phyloP scores from a whole-genome alignment of 2,329 filamentous ascomycete species.

The Diaporthe amygdali region DNA sequence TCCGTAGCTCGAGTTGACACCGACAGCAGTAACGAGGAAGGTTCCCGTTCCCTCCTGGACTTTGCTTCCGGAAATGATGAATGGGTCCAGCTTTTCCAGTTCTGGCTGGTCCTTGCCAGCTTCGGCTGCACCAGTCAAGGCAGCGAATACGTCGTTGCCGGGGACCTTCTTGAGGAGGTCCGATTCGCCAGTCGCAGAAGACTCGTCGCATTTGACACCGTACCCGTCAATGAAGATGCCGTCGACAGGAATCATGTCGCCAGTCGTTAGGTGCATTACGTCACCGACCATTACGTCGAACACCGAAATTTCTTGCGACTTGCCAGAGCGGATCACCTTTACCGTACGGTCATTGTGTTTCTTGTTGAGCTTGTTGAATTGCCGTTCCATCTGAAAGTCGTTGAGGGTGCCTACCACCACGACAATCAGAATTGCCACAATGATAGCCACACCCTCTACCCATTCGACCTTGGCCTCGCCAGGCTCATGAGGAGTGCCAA shows the following conservation, averaged over 20 bases:
- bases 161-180: slow-evolving; percentile 72
- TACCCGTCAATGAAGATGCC: slow-evolving; percentile 68
- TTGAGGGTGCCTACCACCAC: slow-evolving; percentile 67
- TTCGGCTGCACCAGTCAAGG: slow-evolving; percentile 56
- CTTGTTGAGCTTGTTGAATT: slow-evolving; percentile 66
- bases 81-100: slow-evolving; percentile 63
- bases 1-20: slow-evolving; percentile 59
- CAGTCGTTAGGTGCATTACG: slow-evolving; percentile 70
- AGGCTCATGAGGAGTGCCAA: slow-evolving; percentile 51
- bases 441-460: slow-evolving; percentile 72
- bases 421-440: slow-evolving; percentile 68
- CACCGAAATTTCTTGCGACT: slow-evolving; percentile 66
- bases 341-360: slow-evolving; percentile 69
- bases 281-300: slow-evolving; percentile 74
- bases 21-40: slow-evolving; percentile 59
- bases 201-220: slow-evolving; percentile 70
- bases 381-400: slow-evolving; percentile 72
- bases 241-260: slow-evolving; percentile 74
- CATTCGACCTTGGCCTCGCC: slow-evolving; percentile 60
- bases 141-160: slow-evolving; percentile 63
- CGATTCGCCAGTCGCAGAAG: slow-evolving; percentile 76
- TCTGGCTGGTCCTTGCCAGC: slow-evolving; percentile 38
- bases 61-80: slow-evolving; percentile 64
- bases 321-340: slow-evolving; percentile 63
- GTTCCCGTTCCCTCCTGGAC: slow-evolving; percentile 60